Conservation (phyloP, 441 rosid species). For the Pelargonium cotyledonis region DNA sequence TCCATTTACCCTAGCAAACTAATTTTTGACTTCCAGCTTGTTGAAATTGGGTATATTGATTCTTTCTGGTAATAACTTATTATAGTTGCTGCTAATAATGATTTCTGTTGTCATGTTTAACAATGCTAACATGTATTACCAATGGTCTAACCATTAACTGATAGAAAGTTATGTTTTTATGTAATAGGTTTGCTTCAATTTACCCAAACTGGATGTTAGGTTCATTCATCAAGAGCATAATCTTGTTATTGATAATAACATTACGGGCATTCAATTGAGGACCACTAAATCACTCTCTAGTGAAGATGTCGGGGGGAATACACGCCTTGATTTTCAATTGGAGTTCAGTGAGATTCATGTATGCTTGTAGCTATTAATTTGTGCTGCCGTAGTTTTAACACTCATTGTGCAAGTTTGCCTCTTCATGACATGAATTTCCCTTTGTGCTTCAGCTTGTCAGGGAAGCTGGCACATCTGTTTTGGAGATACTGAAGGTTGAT, state of each 20-base stretch:
- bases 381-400: conserved; percentile 21
- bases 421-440: conserved; percentile 25
- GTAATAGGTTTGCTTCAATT: conserved; percentile 61
- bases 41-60: neutral
- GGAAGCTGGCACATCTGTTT: conserved; percentile 67
- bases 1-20: neutral
- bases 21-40: neutral
- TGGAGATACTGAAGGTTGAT: conserved; percentile 89
- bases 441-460: conserved; percentile 70
- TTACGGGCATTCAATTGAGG: conserved; percentile 76
- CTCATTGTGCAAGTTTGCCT: conserved; percentile 19
- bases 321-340: conserved; percentile 79
- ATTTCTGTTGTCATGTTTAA: neutral
- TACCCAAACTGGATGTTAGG: conserved; percentile 81
- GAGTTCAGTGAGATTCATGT: conserved; percentile 97
- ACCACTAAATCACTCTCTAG: conserved; percentile 58
- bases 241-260: conserved; percentile 65
- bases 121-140: neutral
- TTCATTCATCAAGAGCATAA: conserved; percentile 61
- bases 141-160: neutral
- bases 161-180: conserved; percentile 21
- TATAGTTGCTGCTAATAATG: neutral
- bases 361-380: conserved; percentile 27
- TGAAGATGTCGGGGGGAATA: conserved; percentile 91
- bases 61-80: neutral